These are phyloP conservation scores for Solanum arcanum DNA, from an alignment of 257 asterid species.

Conservation along the genomic window DNA sequence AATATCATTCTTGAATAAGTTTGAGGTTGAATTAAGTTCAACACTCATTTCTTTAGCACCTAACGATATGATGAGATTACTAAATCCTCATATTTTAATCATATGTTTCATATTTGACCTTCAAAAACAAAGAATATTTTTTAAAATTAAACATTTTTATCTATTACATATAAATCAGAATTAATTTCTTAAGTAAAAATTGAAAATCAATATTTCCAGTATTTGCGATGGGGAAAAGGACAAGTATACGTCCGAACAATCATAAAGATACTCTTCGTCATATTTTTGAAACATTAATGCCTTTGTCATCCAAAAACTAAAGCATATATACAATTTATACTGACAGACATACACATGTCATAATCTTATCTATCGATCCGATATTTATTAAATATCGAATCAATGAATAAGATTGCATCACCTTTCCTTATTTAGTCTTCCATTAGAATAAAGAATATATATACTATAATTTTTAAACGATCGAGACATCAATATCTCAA, in stretches of 20 bases:
- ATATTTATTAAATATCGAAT: too few relatives aligned
- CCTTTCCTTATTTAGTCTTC: too few relatives aligned
- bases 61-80: neutral
- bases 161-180: neutral
- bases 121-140: neutral
- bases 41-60: neutral
- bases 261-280: too few relatives aligned
- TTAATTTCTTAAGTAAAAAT: neutral
- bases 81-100: neutral
- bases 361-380: too few relatives aligned
- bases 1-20: neutral
- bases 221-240: neutral
- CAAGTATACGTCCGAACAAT: too few relatives aligned
- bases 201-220: neutral
- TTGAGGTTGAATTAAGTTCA: neutral
- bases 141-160: neutral
- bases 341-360: too few relatives aligned
- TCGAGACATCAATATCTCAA: fast-evolving
- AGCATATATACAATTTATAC: too few relatives aligned
- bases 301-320: fast-evolving
- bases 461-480: too few relatives aligned
- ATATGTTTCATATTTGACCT: neutral
- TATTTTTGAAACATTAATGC: too few relatives aligned
- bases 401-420: fast-evolving
- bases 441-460: too few relatives aligned